phyloP scores from a whole-genome alignment of 1,284 basidiomycete species.

The Ganoderma boninense region DNA sequence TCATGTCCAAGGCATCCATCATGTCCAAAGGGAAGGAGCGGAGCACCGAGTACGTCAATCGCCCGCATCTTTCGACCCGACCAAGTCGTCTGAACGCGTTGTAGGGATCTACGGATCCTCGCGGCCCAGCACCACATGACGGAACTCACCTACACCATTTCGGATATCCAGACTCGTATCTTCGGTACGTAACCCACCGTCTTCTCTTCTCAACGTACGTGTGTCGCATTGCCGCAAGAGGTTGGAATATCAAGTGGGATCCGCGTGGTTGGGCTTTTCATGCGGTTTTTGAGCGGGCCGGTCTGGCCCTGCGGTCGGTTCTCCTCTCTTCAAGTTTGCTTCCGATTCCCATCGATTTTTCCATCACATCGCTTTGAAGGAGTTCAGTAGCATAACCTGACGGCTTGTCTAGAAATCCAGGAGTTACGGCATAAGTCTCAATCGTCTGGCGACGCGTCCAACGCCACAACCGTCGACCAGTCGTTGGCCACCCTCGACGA shows the following conservation, averaged over 20 bases:
- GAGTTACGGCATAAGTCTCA: constrained; percentile 85
- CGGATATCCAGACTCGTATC: constrained; percentile 87
- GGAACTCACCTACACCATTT: constrained; percentile 82
- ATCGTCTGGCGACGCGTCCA: constrained; percentile 61
- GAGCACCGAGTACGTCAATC: constrained; percentile 56
- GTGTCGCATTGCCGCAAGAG: constrained; percentile 7
- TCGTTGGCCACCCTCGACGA: constrained; percentile 84
- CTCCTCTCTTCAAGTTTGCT: neutral
- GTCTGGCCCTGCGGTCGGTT: constrained; percentile 1
- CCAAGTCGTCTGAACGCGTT: constrained; percentile 17
- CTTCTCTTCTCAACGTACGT: constrained; percentile 10
- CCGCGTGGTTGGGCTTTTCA: neutral
- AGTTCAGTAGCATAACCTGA: neutral
- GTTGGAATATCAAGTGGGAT: neutral
- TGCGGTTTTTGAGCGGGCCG: neutral
- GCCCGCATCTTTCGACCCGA: neutral
- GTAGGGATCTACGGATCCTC: constrained; percentile 74
- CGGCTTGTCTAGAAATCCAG: constrained; percentile 71
- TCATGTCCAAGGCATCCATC: constrained; percentile 43
- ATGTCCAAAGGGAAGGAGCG: constrained; percentile 57
- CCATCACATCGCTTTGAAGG: neutral
- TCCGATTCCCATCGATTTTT: neutral
- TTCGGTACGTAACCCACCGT: constrained; percentile 63
- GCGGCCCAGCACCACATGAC: constrained; percentile 86
- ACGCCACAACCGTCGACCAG: constrained; percentile 73